These are phyloP conservation scores for Macrolepiota albuminosa DNA, from an alignment of 768 basidiomycete genomes.

Conservation along the genomic window DNA sequence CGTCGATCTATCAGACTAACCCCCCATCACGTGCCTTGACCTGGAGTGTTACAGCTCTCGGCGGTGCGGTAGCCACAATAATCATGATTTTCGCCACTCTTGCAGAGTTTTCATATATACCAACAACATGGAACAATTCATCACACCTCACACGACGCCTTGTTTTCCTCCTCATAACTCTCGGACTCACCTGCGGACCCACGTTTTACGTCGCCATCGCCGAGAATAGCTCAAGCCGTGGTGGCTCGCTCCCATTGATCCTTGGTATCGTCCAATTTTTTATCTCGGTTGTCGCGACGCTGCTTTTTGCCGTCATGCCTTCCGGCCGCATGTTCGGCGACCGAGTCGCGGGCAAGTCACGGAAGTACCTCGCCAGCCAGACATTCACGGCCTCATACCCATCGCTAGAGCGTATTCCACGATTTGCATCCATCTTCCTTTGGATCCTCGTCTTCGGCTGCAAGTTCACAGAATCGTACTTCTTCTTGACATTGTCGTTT, in stretches of 20 bases:
- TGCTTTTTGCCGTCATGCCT: conserved; percentile 88
- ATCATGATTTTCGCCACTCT: conserved; percentile 97
- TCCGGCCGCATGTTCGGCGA: conserved; percentile 99
- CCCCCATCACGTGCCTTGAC: conserved; percentile 70
- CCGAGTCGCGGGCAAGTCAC: conserved; percentile 88
- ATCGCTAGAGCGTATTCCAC: conserved; percentile 50
- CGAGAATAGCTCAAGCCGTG: conserved; percentile 47
- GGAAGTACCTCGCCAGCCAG: conserved; percentile 97
- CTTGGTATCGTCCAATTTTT: conserved; percentile 96
- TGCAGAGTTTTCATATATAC: conserved; percentile 95
- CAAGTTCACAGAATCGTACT: conserved; percentile 97
- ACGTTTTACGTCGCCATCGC: conserved; percentile 93
- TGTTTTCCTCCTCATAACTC: conserved; percentile 83
- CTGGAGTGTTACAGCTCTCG: conserved; percentile 92
- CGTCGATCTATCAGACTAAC: conserved; percentile 67
- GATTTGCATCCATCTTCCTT: conserved; percentile 74
- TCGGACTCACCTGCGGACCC: conserved; percentile 88
- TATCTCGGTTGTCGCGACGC: conserved; percentile 81
- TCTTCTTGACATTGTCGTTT: conserved; percentile 95
- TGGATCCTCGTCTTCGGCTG: conserved; percentile 95
- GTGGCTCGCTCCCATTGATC: conserved; percentile 78
- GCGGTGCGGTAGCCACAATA: conserved; percentile 90
- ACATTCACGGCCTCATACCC: conserved; percentile 98
- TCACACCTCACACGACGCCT: conserved; percentile 92
- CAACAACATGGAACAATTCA: conserved; percentile 98